Percentiles rank a stretch among this genome's conserved stretches.
These are phyloP conservation scores for Boehmeria nivea DNA, from an alignment of 306 rosid species.

Conservation along the genomic window DNA sequence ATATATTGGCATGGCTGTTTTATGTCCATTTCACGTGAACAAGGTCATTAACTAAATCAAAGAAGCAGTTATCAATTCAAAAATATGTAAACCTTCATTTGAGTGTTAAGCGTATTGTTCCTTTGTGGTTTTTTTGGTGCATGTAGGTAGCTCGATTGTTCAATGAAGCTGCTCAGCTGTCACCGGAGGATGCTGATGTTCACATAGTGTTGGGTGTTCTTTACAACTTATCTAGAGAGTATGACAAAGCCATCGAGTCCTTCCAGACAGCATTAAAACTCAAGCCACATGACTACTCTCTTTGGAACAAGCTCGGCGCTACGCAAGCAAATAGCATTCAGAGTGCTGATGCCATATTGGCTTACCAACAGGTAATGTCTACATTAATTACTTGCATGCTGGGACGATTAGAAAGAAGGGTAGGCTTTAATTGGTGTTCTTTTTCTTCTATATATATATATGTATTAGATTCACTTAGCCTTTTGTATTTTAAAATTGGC, in stretches of 20 bases:
- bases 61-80: background rate
- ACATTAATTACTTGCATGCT: constrained; percentile 15
- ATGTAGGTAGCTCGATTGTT: constrained; percentile 73
- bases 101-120: background rate
- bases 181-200: constrained; percentile 90
- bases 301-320: constrained; percentile 99
- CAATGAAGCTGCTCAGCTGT: constrained; percentile 86
- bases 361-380: constrained; percentile 81
- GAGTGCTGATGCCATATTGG: constrained; percentile 95
- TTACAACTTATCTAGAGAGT: constrained; percentile 86
- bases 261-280: constrained; percentile 83
- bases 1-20: background rate
- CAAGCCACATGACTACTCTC: constrained; percentile 92
- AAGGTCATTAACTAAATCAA: too few species aligned
- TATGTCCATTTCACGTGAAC: too few species aligned
- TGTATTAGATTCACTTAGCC: too few species aligned
- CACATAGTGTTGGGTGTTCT: constrained; percentile 96
- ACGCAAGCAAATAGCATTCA: constrained; percentile 97
- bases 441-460: too few species aligned
- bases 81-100: background rate
- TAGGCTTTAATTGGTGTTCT: background rate
- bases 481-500: too few species aligned
- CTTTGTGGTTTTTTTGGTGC: background rate
- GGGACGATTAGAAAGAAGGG: background rate
- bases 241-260: constrained; percentile 81